Evolutionary conservation across 768 basidiomycete genomes (phyloP).

Genomic region (Pholiota conissans): DNA sequence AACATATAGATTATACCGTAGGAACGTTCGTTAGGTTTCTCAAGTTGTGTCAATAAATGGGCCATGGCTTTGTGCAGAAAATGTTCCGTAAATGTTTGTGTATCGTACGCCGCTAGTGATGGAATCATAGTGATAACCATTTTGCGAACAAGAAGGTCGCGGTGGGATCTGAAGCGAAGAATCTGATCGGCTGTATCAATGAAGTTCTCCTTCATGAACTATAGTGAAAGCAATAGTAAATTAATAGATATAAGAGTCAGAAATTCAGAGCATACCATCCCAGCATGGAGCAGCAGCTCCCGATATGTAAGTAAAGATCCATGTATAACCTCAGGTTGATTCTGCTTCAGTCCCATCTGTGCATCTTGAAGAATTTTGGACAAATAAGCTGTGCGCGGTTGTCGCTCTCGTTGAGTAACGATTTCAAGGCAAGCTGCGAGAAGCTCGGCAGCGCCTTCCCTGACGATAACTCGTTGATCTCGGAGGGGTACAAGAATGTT

Average conservation of each 20-base stretch:
- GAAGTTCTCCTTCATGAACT: constrained; percentile 91
- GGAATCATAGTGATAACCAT: constrained; percentile 97
- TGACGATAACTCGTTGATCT: constrained; percentile 85
- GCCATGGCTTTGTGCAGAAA: constrained; percentile 94
- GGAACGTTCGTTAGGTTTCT: constrained; percentile 85
- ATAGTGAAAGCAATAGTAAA: constrained; percentile 2
- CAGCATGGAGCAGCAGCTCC: constrained; percentile 89
- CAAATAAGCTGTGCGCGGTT: constrained; percentile 64
- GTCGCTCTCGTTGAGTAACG: constrained; percentile 71
- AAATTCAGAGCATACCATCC: constrained; percentile 62
- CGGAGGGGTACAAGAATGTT: constrained; percentile 90
- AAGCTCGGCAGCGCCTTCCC: constrained; percentile 92
- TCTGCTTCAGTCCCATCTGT: constrained; percentile 75
- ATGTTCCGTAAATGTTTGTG: constrained; percentile 86
- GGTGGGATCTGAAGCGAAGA: constrained; percentile 81
- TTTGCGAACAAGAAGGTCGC: constrained; percentile 85
- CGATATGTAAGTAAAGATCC: constrained; percentile 91
- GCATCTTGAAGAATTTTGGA: constrained; percentile 88
- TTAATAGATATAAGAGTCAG: background rate
- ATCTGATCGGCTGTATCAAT: constrained; percentile 88
- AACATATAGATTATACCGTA: constrained; percentile 58
- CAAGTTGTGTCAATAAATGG: constrained; percentile 83
- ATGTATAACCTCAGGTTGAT: constrained; percentile 86
- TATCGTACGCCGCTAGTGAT: constrained; percentile 91
- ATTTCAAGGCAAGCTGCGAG: constrained; percentile 93